Percentiles rank a stretch among this genome's conserved stretches.
phyloP scores from a whole-genome alignment of 768 basidiomycete genomes.

The Phaeotremella fagi region DNA sequence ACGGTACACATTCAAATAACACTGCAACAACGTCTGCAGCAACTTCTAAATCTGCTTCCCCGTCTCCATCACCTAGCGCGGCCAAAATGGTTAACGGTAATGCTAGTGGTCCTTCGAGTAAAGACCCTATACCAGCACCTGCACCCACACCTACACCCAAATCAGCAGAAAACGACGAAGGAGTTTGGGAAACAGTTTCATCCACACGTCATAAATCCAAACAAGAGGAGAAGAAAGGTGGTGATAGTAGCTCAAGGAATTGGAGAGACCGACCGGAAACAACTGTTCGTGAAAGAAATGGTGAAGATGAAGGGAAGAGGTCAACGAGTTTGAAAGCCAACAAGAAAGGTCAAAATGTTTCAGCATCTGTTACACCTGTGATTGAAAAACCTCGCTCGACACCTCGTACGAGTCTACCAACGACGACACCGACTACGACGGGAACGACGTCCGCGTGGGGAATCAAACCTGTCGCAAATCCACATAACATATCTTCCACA shows the following conservation, averaged over 20 bases:
- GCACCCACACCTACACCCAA: too few species aligned
- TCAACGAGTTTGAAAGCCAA: conserved; percentile 1
- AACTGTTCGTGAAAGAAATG: background rate
- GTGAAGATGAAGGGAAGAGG: conserved; percentile 2
- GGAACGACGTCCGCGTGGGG: background rate
- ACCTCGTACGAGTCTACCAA: background rate
- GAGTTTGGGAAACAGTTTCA: conserved; percentile 36
- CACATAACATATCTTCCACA: background rate
- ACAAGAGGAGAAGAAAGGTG: background rate
- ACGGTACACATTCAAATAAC: conserved; percentile 1
- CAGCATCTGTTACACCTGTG: background rate
- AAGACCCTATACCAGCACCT: too few species aligned
- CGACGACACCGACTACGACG: background rate
- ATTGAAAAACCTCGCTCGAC: conserved; percentile 1
- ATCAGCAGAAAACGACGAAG: conserved; percentile 23
- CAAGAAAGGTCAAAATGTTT: conserved; percentile 10
- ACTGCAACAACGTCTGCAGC: conserved; percentile 3
- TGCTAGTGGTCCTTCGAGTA: background rate
- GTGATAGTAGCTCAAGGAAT: conserved; percentile 13
- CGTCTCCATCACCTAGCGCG: conserved; percentile 5
- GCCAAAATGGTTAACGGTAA: background rate
- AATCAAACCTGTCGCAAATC: background rate
- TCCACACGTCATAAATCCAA: conserved; percentile 12
- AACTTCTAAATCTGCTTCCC: conserved; percentile 5
- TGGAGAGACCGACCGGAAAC: conserved; percentile 18